Percentiles rank a stretch among this genome's conserved stretches.
phyloP scores from a whole-genome alignment of 2,329 filamentous ascomycete species.

The Bipolaris sorokiniana region DNA sequence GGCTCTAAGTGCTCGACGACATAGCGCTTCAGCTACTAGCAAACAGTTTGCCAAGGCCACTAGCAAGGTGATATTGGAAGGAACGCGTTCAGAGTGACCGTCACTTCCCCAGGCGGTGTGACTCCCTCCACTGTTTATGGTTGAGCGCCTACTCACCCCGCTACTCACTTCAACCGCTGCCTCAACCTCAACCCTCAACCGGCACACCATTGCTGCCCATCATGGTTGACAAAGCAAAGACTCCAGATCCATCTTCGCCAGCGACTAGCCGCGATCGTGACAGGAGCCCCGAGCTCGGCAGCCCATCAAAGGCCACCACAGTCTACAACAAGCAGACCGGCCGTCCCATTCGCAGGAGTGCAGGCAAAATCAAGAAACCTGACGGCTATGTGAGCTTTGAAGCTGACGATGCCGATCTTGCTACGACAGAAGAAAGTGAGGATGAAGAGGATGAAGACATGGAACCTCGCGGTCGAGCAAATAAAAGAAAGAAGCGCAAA shows the following conservation, averaged over 20 bases:
- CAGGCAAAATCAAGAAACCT: slow-evolving; percentile 42
- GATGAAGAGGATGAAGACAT: slow-evolving; percentile 37
- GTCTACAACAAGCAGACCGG: slow-evolving; percentile 51
- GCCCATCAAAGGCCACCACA: slow-evolving; percentile 31
- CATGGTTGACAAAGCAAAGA: slow-evolving; percentile 2
- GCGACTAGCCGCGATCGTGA: slow-evolving; percentile 2
- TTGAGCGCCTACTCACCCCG: not conserved
- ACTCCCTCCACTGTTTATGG: slow-evolving; percentile 1
- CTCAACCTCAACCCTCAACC: slow-evolving; percentile 10
- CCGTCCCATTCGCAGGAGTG: slow-evolving; percentile 52
- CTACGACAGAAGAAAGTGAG: slow-evolving; percentile 22
- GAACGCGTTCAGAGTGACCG: slow-evolving; percentile 11
- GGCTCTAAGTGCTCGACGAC: not conserved
- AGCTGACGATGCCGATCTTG: slow-evolving; percentile 40
- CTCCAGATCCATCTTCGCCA: slow-evolving; percentile 4
- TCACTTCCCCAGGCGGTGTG: slow-evolving; percentile 1
- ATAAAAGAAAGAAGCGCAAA: slow-evolving; percentile 43
- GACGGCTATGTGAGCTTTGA: slow-evolving; percentile 51
- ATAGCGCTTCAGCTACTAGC: not conserved
- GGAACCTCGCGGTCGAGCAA: slow-evolving; percentile 20
- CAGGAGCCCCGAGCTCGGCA: slow-evolving; percentile 41
- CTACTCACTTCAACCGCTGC: slow-evolving; percentile 2
- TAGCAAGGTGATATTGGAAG: slow-evolving; percentile 2
- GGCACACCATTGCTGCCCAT: slow-evolving; percentile 6
- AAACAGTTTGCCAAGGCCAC: slow-evolving; percentile 14